phyloP scores from a whole-genome alignment of 257 asterid species.

The Primulina tabacum region DNA sequence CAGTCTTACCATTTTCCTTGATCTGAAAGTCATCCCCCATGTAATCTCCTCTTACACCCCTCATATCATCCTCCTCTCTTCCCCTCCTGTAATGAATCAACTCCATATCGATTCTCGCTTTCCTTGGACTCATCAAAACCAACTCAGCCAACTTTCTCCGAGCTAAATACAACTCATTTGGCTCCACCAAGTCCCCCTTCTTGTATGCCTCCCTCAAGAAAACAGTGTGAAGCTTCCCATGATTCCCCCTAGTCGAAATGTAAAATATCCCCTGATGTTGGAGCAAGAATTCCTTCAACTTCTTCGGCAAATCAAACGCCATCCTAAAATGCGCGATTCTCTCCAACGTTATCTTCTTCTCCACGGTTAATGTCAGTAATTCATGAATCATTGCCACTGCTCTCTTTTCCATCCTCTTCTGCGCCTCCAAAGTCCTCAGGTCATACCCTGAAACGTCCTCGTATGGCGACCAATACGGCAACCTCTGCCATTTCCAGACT shows the following conservation, averaged over 20 bases:
- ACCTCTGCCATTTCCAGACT: slow-evolving; percentile 93
- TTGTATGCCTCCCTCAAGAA: slow-evolving; percentile 82
- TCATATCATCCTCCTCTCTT: slow-evolving; percentile 36
- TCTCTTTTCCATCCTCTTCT: slow-evolving; percentile 87
- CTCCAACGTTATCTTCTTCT: slow-evolving; percentile 75
- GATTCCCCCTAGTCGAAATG: slow-evolving; percentile 76
- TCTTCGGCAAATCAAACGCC: slow-evolving; percentile 78
- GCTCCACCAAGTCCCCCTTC: slow-evolving; percentile 78
- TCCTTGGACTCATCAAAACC: slow-evolving; percentile 68
- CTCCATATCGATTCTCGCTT: slow-evolving; percentile 45
- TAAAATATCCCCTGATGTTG: slow-evolving; percentile 92
- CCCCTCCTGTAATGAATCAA: slow-evolving; percentile 48
- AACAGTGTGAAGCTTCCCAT: slow-evolving; percentile 79
- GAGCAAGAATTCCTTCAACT: slow-evolving; percentile 74
- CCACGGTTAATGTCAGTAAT: slow-evolving; percentile 58
- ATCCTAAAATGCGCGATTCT: slow-evolving; percentile 78
- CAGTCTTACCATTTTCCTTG: slow-evolving; percentile 21
- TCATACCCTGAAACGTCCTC: slow-evolving; percentile 76
- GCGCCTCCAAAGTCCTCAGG: slow-evolving; percentile 82
- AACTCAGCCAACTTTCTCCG: slow-evolving; percentile 71
- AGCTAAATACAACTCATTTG: slow-evolving; percentile 72
- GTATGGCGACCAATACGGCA: slow-evolving; percentile 92
- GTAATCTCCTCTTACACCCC: slow-evolving; percentile 23
- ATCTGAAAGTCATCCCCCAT: slow-evolving; percentile 26
- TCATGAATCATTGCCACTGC: slow-evolving; percentile 85